phyloP scores from a whole-genome alignment of 768 basidiomycete species.

The Kondoa malvinella region DNA sequence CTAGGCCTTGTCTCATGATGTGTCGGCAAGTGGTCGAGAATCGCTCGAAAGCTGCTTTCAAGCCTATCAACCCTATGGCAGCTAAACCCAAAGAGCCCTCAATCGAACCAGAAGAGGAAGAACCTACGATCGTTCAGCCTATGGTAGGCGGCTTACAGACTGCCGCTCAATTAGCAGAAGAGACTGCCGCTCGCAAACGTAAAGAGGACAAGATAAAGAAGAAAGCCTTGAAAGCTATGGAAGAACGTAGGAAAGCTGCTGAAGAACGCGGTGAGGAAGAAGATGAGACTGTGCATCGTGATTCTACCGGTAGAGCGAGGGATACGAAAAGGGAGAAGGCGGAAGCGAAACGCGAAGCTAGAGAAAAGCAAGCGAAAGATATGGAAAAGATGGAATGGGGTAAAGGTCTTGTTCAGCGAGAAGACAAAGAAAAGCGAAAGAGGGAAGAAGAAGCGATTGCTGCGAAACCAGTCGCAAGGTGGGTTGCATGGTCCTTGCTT shows the following conservation, averaged over 20 bases:
- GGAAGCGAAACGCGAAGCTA: conserved; percentile 62
- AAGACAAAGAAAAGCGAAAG: conserved; percentile 53
- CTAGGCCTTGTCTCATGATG: too few relatives aligned
- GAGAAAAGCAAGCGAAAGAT: conserved; percentile 69
- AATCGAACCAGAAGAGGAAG: background rate
- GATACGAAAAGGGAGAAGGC: conserved; percentile 70
- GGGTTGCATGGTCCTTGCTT: conserved; percentile 11
- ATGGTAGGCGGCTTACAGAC: conserved; percentile 58
- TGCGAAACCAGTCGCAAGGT: conserved; percentile 51
- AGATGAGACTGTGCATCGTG: conserved; percentile 87
- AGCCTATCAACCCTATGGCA: conserved; percentile 4
- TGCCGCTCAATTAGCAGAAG: conserved; percentile 48
- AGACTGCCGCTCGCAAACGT: conserved; percentile 23
- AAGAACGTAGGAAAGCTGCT: conserved; percentile 13
- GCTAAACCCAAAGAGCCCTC: background rate
- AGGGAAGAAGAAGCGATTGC: conserved; percentile 53
- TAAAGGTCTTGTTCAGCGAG: conserved; percentile 78
- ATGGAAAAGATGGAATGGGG: conserved; percentile 95
- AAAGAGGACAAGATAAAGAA: conserved; percentile 42
- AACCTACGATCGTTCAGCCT: background rate
- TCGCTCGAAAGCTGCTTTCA: conserved; percentile 1
- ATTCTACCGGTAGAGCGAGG: conserved; percentile 68
- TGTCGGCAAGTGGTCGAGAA: background rate
- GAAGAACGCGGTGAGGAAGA: conserved; percentile 32
- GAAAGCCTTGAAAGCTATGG: conserved; percentile 31